Conservation (phyloP, 2,329 filamentous ascomycete genomes). For the Aspergillus sp. region DNA sequence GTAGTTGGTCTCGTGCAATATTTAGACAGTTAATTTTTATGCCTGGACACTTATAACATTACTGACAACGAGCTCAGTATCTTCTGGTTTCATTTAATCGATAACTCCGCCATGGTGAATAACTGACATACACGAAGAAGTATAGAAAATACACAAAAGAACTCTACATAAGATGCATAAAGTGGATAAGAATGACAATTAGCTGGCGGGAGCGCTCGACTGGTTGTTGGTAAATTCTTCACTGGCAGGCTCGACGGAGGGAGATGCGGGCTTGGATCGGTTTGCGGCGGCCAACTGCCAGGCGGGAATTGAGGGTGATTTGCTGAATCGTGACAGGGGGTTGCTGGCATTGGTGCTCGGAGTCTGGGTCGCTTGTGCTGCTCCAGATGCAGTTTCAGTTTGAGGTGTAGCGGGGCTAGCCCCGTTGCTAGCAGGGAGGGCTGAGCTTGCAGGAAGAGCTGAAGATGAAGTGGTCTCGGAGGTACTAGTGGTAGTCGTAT, state of each 20-base stretch:
- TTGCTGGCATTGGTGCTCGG: constrained; percentile 38
- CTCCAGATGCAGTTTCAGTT: constrained; percentile 26
- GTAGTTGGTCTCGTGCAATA: neutral
- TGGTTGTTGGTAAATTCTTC: constrained; percentile 24
- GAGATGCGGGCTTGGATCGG: constrained; percentile 41
- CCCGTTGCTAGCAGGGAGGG: constrained; percentile 26
- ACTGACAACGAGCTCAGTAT: neutral
- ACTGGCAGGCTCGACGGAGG: constrained; percentile 15
- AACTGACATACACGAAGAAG: constrained; percentile 25
- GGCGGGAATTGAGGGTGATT: constrained; percentile 69
- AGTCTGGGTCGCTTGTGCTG: constrained; percentile 30
- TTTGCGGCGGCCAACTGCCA: constrained; percentile 75
- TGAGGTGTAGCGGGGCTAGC: constrained; percentile 30
- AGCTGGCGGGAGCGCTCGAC: constrained; percentile 32
- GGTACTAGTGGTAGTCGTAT: constrained; percentile 20
- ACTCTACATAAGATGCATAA: neutral
- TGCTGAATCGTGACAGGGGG: constrained; percentile 52
- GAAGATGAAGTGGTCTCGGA: constrained; percentile 22
- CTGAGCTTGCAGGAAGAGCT: constrained; percentile 19
- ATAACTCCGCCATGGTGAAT: constrained; percentile 5
- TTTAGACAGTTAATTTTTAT: neutral
- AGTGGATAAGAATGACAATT: constrained; percentile 3
- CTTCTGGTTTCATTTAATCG: neutral
- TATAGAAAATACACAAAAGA: constrained; percentile 12
- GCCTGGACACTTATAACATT: neutral